Base-by-base conservation (phyloP, 2,329 filamentous ascomycete genomes). In the Phaeosphaeria sp. region DNA sequence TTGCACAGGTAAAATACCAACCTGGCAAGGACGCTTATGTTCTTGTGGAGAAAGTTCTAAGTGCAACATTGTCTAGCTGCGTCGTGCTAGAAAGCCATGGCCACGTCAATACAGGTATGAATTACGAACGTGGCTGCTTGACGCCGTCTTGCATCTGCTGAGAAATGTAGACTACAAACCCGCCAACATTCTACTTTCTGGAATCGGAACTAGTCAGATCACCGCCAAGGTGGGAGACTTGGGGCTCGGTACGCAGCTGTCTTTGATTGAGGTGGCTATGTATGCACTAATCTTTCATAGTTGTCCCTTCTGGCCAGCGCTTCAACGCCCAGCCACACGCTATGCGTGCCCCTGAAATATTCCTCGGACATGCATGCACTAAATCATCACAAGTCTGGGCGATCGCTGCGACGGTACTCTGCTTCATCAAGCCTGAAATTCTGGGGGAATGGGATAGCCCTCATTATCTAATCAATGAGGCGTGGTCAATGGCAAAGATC, bases 331-430 rank as follows among this genome's bases (percentile, higher is more conserved):
- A 64, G 33, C 61, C 59, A 54, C 53, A 36, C 42, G 55, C 61
- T 45, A 64, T 62, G 59, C 59, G 61, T 50, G 61, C 59, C 61
- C 61, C 44, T 56, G 56, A 62, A 60, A 53, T 64, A 47, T 62
- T 49, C 56, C 48, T 57, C 49, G 56, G 59, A 27, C 47, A 57
- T n/a, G 56, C 51, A 33, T 64, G 56, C 51, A 55, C 56, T 40
- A 18, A 53, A 13, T 48, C 45, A 54, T 61, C 61, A 30, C 53
- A 64, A 40, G 56, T 62, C 22, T 64, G 59, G 61, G 59, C 61
- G 43, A 20, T 62, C 49, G 59, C 59, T 44, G 51, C 56, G 25
- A 64, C 43, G 45, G 49, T 64, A 47, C 49, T 64, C 47, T 59
- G 30, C 43, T 57, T 50, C 56, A 61, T 64, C 22, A 59, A 64